These are phyloP conservation scores for Wickerhamomyces mucosus DNA, from an alignment of 805 yeast species.

Conservation along the genomic window DNA sequence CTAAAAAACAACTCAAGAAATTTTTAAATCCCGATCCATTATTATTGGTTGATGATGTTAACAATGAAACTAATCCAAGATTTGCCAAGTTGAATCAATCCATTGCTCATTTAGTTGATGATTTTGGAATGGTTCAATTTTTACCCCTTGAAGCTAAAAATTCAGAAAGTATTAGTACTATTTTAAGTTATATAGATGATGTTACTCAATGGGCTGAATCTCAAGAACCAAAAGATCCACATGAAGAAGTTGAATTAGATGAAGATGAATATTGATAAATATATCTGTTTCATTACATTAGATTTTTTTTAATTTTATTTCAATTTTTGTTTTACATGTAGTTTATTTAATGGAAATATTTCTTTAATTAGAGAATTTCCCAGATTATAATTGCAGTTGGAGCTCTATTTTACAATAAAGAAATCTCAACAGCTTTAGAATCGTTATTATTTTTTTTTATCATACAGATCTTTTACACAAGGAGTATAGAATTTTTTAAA, in stretches of 20 bases:
- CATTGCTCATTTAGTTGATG: constrained; percentile 88
- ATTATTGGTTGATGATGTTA: constrained; percentile 43
- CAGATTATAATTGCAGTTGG: no score
- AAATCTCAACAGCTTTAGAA: no score
- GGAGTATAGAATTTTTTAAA: no score
- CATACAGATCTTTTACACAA: no score
- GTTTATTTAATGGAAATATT: no score
- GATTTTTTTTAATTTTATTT: not conserved
- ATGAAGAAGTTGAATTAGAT: constrained; percentile 61
- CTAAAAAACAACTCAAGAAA: constrained; percentile 68
- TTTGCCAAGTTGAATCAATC: constrained; percentile 66
- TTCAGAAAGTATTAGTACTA: constrained; percentile 69
- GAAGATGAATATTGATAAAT: constrained; percentile 33
- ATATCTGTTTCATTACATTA: no score
- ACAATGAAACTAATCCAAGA: constrained; percentile 45
- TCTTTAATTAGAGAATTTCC: no score
- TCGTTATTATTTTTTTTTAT: no score
- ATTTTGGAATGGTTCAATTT: constrained; percentile 98
- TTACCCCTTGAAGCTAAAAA: constrained; percentile 77
- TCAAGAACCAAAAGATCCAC: constrained; percentile 96
- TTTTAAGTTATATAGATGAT: constrained; percentile 88
- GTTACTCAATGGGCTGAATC: constrained; percentile 96
- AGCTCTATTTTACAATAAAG: no score
- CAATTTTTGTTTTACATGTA: not conserved
- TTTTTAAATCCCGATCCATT: constrained; percentile 90